phyloP scores from a whole-genome alignment of 208 protist species.

The Trypanosoma lewisi region DNA sequence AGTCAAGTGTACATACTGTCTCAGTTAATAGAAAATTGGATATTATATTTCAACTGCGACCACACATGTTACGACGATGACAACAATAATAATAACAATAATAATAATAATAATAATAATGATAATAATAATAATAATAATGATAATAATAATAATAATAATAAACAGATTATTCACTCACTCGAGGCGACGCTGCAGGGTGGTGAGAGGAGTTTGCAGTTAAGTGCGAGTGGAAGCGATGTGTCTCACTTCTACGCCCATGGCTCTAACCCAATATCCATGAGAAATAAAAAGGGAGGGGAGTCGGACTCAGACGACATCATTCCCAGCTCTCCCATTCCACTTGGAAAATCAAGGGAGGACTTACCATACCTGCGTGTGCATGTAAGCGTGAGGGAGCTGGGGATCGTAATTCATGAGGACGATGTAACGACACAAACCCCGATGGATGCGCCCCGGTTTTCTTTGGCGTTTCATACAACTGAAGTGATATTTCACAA shows the following conservation, averaged over 20 bases:
- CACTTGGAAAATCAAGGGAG: constrained; percentile 3
- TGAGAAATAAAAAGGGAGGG: background rate
- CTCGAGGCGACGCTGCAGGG: background rate
- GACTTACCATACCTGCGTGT: constrained; percentile 53
- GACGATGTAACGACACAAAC: constrained; percentile 45
- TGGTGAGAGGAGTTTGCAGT: background rate
- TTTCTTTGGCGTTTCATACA: constrained; percentile 48
- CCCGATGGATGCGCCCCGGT: constrained; percentile 36
- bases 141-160: too few relatives aligned
- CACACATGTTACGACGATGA: background rate
- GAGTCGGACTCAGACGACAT: constrained; percentile 22
- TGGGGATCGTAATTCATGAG: constrained; percentile 70
- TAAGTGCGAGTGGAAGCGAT: background rate
- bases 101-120: too few relatives aligned
- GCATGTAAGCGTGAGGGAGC: constrained; percentile 53
- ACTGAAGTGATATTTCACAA: constrained; percentile 60
- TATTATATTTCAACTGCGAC: constrained; percentile 23
- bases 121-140: too few relatives aligned
- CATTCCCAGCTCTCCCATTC: background rate
- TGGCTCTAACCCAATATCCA: background rate
- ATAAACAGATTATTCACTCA: background rate
- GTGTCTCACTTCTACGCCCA: background rate
- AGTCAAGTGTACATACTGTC: constrained; percentile 76
- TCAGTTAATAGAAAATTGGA: constrained; percentile 74
- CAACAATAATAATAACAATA: too few relatives aligned